phyloP scores from a whole-genome alignment of 371 early-diverging fungal species.

The Circinella minor region DNA sequence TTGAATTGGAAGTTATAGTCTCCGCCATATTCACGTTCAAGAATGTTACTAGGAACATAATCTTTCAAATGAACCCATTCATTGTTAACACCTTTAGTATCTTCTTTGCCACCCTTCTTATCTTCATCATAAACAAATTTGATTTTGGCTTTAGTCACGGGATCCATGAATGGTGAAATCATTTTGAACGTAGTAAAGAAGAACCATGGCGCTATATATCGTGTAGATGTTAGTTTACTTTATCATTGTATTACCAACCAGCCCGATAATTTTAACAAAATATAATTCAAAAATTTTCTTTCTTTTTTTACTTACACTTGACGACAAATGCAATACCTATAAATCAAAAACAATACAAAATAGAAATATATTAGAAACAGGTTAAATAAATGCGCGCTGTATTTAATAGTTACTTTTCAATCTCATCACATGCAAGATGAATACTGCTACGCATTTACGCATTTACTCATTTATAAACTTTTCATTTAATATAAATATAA shows the following conservation, averaged over 20 bases:
- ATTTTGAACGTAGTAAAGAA: conserved; percentile 82
- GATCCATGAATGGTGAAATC: conserved; percentile 89
- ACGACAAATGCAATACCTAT: conserved; percentile 45
- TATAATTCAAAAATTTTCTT: too few species aligned
- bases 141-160: conserved; percentile 87
- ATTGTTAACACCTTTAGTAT: conserved; percentile 25
- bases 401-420: background rate
- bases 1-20: conserved; percentile 57
- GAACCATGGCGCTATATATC: conserved; percentile 78
- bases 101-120: conserved; percentile 15
- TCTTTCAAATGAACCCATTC: conserved; percentile 59
- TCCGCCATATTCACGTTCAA: conserved; percentile 70
- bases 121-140: conserved; percentile 70
- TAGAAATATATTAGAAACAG: too few species aligned
- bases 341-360: conserved; percentile 1
- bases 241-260: background rate
- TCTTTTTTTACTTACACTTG: conserved; percentile 35
- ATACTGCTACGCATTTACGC: too few species aligned
- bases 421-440: too few species aligned
- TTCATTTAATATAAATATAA: too few species aligned
- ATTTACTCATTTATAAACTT: too few species aligned
- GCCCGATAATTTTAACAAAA: background rate
- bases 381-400: conserved; percentile 35
- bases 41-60: conserved; percentile 53
- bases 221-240: background rate